Percentiles rank a stretch among this genome's conserved stretches.
Evolutionary conservation across 169 alveolate genomes (phyloP).

Genomic region (Cryptosporidium andersoni): DNA sequence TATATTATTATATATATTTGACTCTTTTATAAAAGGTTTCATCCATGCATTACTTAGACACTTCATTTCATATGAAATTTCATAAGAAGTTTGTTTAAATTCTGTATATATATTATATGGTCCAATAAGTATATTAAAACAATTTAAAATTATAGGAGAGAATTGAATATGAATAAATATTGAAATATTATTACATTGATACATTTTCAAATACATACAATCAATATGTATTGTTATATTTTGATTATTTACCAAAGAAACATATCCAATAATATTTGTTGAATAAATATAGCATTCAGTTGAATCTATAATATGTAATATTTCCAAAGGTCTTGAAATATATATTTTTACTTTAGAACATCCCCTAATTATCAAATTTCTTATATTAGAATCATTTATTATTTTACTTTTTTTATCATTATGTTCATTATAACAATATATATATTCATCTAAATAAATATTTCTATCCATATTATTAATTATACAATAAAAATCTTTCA

Average conservation of each 20-base stretch:
- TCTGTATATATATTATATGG: slow-evolving; percentile 39
- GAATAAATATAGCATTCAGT: slow-evolving; percentile 11
- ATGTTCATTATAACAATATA: neutral
- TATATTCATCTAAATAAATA: neutral
- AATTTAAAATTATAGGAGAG: slow-evolving; percentile 19
- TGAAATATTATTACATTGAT: neutral
- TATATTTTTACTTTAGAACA: slow-evolving; percentile 14
- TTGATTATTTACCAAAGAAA: slow-evolving; percentile 5
- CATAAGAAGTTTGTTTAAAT: slow-evolving; percentile 33
- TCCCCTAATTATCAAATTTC: slow-evolving; percentile 9
- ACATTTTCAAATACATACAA: slow-evolving; percentile 14
- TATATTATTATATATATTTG: neutral
- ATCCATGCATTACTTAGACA: slow-evolving; percentile 25
- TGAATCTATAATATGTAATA: neutral
- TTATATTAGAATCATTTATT: neutral
- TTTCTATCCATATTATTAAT: neutral
- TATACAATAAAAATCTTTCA: neutral
- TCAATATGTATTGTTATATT: slow-evolving; percentile 5
- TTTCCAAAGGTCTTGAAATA: slow-evolving; percentile 22
- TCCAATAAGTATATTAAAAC: slow-evolving; percentile 10
- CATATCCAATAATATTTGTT: slow-evolving; percentile 15
- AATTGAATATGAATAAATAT: slow-evolving; percentile 44
- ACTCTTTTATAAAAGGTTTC: neutral
- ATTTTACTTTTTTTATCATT: slow-evolving; percentile 3
- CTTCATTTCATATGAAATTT: slow-evolving; percentile 5